These are phyloP conservation scores for Dalbergia cochinchinensis DNA, from an alignment of 306 rosid species.

Conservation along the genomic window DNA sequence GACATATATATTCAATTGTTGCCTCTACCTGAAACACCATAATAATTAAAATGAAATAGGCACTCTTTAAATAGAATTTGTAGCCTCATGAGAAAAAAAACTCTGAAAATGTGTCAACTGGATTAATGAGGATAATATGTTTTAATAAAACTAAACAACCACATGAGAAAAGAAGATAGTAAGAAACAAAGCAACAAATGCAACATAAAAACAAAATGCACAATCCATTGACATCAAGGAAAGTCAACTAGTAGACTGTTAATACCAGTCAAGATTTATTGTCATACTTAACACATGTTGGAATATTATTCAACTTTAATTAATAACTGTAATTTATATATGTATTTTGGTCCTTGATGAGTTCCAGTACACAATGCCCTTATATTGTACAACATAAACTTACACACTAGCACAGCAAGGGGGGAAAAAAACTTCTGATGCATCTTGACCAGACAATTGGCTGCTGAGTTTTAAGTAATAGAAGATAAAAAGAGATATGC, in stretches of 20 bases:
- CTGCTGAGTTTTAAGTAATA: not conserved
- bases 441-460: conserved; percentile 18
- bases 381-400: conserved; percentile 2
- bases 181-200: conserved; percentile 12
- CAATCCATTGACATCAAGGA: conserved; percentile 25
- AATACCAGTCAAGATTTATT: conserved; percentile 28
- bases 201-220: conserved; percentile 6
- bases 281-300: conserved; percentile 17
- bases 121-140: conserved; percentile 12
- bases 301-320: conserved; percentile 7
- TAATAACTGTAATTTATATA: conserved; percentile 27
- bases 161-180: conserved; percentile 15
- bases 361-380: conserved; percentile 2
- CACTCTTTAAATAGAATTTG: conserved; percentile 13
- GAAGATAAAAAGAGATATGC: not conserved
- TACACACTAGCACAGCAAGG: conserved; percentile 14
- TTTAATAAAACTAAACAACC: conserved; percentile 37
- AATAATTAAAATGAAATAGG: conserved; percentile 34
- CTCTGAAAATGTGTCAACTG: not conserved
- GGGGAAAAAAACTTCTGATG: conserved; percentile 25
- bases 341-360: not conserved
- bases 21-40: conserved; percentile 78
- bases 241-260: conserved; percentile 21
- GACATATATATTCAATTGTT: conserved; percentile 78
- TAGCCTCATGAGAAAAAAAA: not conserved